Base-by-base conservation (phyloP, 2,329 filamentous ascomycete genomes). In the Ilyonectria sp. region DNA sequence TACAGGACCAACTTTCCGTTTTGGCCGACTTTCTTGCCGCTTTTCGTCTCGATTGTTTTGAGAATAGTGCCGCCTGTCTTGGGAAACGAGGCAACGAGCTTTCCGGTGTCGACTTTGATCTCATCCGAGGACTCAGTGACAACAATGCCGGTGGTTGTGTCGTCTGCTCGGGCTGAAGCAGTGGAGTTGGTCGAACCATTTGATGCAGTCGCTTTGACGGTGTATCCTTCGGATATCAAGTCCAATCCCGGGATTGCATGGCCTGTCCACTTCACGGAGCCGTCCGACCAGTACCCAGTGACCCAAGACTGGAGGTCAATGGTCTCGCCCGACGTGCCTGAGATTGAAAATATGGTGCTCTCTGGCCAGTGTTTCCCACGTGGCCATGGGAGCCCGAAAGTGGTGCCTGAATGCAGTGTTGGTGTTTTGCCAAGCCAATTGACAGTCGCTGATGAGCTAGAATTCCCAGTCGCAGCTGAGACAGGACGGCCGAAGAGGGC, bases 241-340 rank as follows among this genome's bases (percentile, higher is more conserved):
- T 83, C 82, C 0, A 81, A 82, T 6, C 79, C 83, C 13, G 82
- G 76, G 49, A 90, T 79, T 0, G 88, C 87, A 71, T 90, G 89
- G 0, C 83, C 88, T 3, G 86, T 89, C 89, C 89, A 91, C 73
- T 90, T 90, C 60, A 90, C 81, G 0, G 88, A 89, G 29, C 86
- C 86, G 76, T 91, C 89, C 1, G 84, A 82, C 89, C 88, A 91
- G 74, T 87, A 88, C 0, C 85, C 87, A 1, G 86, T 90, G 3
- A 84, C 79, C 88, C 88, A 90, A 0, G 87, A 87, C 67, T 90
- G 84, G 69, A 64, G 73, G 1, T 68, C 67, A 13, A 75, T 13
- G 7, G 57, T 35, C 44, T 73, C 61, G 21, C 35, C 73, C 0
- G 71, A 72, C 6, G 73, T 75, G 21, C 70, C 69, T 1, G 71